A percentile compares a stretch with the other conserved stretches of the same genome.
phyloP scores from a whole-genome alignment of 192 early-diverging fungal species.

The Linnemannia exigua region DNA sequence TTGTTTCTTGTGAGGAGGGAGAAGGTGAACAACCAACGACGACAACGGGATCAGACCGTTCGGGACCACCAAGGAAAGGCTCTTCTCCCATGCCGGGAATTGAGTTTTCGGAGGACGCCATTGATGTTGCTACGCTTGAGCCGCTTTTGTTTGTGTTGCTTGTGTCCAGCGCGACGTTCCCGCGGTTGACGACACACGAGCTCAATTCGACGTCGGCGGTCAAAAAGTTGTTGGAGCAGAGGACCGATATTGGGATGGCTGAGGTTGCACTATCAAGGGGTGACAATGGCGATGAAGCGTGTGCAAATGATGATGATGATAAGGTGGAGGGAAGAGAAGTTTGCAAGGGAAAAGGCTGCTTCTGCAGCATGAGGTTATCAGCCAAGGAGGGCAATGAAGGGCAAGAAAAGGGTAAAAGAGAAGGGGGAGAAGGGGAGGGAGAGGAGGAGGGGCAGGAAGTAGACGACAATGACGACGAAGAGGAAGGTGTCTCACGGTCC shows the following conservation, averaged over 20 bases:
- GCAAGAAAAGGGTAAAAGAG: constrained; percentile 6
- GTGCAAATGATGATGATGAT: not conserved
- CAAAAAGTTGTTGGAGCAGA: not conserved
- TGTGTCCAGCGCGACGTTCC: not conserved
- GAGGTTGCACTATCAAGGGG: constrained; percentile 31
- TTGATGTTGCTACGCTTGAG: not conserved
- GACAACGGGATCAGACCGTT: not conserved
- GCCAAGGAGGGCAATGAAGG: constrained; percentile 1
- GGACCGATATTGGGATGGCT: constrained; percentile 12
- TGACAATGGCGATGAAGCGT: constrained; percentile 8
- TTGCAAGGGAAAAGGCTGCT: not conserved
- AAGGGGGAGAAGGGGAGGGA: constrained; percentile 14
- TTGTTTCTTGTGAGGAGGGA: not conserved
- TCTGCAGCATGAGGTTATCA: not conserved
- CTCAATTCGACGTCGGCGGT: not conserved
- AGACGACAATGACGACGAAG: constrained; percentile 11
- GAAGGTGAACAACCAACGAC: not conserved
- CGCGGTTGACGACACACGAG: not conserved
- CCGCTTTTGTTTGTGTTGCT: not conserved
- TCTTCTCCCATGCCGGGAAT: not conserved
- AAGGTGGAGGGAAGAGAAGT: not conserved
- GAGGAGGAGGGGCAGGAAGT: constrained; percentile 1
- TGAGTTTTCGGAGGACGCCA: not conserved
- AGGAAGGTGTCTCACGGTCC: constrained; percentile 9
- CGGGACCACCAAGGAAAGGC: not conserved